phyloP scores from a whole-genome alignment of 2,329 filamentous ascomycete species.

The Trichoderma cornu-damae region DNA sequence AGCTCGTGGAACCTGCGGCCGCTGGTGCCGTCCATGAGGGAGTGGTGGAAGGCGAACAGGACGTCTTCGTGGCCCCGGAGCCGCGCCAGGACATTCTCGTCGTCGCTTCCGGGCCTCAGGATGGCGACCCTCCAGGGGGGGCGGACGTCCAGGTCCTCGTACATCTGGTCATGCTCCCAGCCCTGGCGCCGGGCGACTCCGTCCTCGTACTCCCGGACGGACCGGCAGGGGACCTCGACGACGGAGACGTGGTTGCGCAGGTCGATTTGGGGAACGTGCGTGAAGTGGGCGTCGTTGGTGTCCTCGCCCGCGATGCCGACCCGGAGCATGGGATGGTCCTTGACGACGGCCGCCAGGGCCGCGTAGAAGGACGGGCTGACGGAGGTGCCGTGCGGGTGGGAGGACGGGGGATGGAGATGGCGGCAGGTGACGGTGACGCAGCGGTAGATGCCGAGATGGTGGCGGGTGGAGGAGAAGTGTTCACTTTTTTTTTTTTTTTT shows the following conservation, averaged over 20 bases:
- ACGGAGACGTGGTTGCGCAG: slow-evolving; percentile 41
- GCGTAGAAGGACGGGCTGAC: slow-evolving; percentile 28
- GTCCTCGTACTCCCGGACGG: slow-evolving; percentile 29
- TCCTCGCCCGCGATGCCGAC: slow-evolving; percentile 45
- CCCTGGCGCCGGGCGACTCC: slow-evolving; percentile 33
- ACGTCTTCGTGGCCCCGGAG: slow-evolving; percentile 30
- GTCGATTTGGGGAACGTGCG: slow-evolving; percentile 40
- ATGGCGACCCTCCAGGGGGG: slow-evolving; percentile 47
- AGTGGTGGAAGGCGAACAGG: slow-evolving; percentile 49
- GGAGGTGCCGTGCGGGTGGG: not conserved
- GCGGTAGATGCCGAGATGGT: slow-evolving; percentile 44
- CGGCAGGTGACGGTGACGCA: slow-evolving; percentile 43
- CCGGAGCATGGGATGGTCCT: slow-evolving; percentile 43
- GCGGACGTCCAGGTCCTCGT: slow-evolving; percentile 35
- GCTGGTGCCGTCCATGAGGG: slow-evolving; percentile 48
- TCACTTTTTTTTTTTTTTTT: too few relatives aligned
- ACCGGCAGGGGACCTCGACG: slow-evolving; percentile 22
- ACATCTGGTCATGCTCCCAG: slow-evolving; percentile 39
- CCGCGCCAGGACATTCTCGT: slow-evolving; percentile 17
- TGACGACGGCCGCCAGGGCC: slow-evolving; percentile 39
- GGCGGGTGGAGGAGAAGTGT: slow-evolving; percentile 42
- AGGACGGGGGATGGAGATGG: slow-evolving; percentile 30
- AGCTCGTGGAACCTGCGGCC: slow-evolving; percentile 45
- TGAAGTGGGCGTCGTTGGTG: slow-evolving; percentile 40
- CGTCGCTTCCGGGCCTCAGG: slow-evolving; percentile 23